Percentiles rank a stretch among this genome's conserved stretches.
phyloP scores from a whole-genome alignment of 1,139 yeast species.

The Arxiozyma slooffiae region DNA sequence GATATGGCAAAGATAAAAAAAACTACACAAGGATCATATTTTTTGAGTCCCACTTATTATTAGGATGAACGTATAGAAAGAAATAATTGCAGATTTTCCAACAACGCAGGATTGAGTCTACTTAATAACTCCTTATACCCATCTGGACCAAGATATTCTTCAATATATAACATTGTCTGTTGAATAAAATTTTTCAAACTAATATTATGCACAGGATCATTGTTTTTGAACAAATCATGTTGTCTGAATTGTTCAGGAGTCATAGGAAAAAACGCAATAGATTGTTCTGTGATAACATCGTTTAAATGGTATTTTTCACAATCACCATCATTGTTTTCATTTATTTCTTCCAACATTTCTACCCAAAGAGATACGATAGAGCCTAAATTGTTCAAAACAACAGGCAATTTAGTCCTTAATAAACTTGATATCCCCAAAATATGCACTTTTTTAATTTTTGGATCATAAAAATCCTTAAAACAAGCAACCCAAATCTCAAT shows the following conservation, averaged over 20 bases:
- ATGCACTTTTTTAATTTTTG: slow-evolving; percentile 55
- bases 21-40: neutral
- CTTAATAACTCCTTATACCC: slow-evolving; percentile 24
- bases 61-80: slow-evolving; percentile 13
- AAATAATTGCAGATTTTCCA: slow-evolving; percentile 32
- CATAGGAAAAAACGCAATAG: slow-evolving; percentile 17
- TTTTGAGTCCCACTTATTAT: neutral
- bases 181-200: slow-evolving; percentile 35
- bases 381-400: slow-evolving; percentile 29
- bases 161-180: slow-evolving; percentile 27
- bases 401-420: slow-evolving; percentile 30
- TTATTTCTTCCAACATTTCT: slow-evolving; percentile 61
- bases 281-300: slow-evolving; percentile 32
- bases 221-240: slow-evolving; percentile 36
- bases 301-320: slow-evolving; percentile 55
- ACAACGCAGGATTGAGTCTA: slow-evolving; percentile 21
- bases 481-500: slow-evolving; percentile 30
- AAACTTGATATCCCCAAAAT: slow-evolving; percentile 50
- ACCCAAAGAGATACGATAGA: slow-evolving; percentile 46
- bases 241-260: slow-evolving; percentile 53
- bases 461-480: slow-evolving; percentile 37
- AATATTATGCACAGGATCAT: slow-evolving; percentile 54
- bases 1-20: neutral
- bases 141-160: slow-evolving; percentile 26
- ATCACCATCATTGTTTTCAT: slow-evolving; percentile 50